Conservation (phyloP, 2,329 filamentous ascomycete genomes). For the Beauveria asiatica region DNA sequence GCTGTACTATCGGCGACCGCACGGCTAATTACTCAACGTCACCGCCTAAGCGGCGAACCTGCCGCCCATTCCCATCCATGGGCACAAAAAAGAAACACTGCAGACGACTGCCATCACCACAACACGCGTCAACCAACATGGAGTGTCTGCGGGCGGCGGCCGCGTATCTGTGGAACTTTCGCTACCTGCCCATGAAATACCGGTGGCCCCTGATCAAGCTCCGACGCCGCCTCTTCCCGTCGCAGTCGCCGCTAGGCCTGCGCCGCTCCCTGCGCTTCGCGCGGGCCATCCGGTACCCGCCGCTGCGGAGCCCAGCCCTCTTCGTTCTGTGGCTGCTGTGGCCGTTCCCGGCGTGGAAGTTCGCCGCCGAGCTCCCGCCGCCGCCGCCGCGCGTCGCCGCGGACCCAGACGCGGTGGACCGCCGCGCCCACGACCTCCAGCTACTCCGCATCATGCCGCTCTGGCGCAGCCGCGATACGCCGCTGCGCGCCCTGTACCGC, state of each 20-base stretch:
- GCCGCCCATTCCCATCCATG: too few relatives aligned
- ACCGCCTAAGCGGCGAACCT: too few relatives aligned
- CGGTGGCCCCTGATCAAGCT: slow-evolving; percentile 15
- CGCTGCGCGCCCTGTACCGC: slow-evolving; percentile 19
- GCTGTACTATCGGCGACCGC: too few relatives aligned
- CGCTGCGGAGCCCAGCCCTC: slow-evolving; percentile 3
- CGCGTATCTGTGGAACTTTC: slow-evolving; percentile 15
- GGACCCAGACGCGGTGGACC: slow-evolving; percentile 8
- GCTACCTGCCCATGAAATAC: slow-evolving; percentile 14
- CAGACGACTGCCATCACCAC: not conserved
- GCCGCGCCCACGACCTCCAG: slow-evolving; percentile 10
- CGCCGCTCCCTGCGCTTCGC: slow-evolving; percentile 8
- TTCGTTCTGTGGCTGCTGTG: slow-evolving; percentile 13
- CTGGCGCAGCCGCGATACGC: slow-evolving; percentile 19
- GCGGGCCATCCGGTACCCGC: not conserved
- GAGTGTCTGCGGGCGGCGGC: not conserved
- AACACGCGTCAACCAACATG: not conserved
- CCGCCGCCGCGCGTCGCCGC: slow-evolving; percentile 11
- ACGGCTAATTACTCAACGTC: too few relatives aligned
- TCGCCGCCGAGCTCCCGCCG: slow-evolving; percentile 10
- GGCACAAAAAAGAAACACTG: too few relatives aligned
- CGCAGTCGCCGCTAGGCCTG: slow-evolving; percentile 11
- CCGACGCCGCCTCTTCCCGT: slow-evolving; percentile 12
- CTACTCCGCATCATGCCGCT: slow-evolving; percentile 13
- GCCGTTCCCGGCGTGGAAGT: slow-evolving; percentile 12